Evolutionary conservation across 2,329 filamentous ascomycete genomes (phyloP).

Genomic region (Fusarium multiceps): DNA sequence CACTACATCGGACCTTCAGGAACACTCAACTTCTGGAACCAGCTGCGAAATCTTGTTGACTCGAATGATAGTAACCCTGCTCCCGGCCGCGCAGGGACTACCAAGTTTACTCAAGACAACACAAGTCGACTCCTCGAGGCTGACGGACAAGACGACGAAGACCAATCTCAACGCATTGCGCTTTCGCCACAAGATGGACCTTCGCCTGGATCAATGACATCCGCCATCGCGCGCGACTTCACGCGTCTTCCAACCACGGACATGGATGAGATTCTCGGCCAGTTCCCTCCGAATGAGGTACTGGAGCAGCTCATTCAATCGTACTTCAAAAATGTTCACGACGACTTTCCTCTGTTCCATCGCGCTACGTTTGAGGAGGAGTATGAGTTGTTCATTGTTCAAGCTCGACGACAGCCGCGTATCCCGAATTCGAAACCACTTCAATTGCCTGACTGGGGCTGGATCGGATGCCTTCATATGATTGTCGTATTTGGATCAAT

Average conservation of each 20-base stretch:
- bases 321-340: slow-evolving; percentile 52
- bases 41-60: slow-evolving; percentile 49
- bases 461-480: slow-evolving; percentile 53
- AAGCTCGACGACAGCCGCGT: slow-evolving; percentile 17
- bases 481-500: slow-evolving; percentile 53
- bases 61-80: slow-evolving; percentile 26
- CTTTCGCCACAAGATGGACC: slow-evolving; percentile 27
- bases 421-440: slow-evolving; percentile 12
- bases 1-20: slow-evolving; percentile 55
- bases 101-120: slow-evolving; percentile 34
- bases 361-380: slow-evolving; percentile 51
- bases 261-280: slow-evolving; percentile 46
- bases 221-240: slow-evolving; percentile 46
- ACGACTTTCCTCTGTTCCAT: slow-evolving; percentile 53
- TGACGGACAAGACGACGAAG: slow-evolving; percentile 26
- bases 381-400: slow-evolving; percentile 47
- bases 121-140: slow-evolving; percentile 35
- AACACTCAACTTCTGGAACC: slow-evolving; percentile 51
- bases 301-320: slow-evolving; percentile 50
- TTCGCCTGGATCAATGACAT: slow-evolving; percentile 45
- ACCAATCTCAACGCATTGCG: neutral
- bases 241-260: slow-evolving; percentile 41
- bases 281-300: slow-evolving; percentile 44
- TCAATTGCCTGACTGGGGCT: slow-evolving; percentile 47
- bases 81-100: neutral